Conservation (phyloP, 1,139 yeast species). For the Candida sanyaensis region DNA sequence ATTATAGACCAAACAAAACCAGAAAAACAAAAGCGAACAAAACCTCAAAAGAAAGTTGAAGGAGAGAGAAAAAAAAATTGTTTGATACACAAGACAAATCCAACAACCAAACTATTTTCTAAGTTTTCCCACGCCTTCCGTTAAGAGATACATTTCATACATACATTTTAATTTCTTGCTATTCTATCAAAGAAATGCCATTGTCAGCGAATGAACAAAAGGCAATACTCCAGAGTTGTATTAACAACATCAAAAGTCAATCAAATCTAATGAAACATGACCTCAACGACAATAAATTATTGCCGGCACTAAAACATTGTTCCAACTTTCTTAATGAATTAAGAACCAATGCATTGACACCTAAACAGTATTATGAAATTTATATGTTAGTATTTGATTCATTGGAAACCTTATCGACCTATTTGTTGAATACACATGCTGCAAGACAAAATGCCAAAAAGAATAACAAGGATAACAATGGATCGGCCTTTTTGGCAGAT, state of each 20-base stretch:
- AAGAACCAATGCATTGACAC: slow-evolving; percentile 73
- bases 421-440: slow-evolving; percentile 67
- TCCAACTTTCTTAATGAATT: slow-evolving; percentile 81
- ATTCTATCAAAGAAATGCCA: slow-evolving; percentile 5
- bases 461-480: background rate
- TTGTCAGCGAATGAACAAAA: slow-evolving; percentile 14
- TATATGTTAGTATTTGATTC: slow-evolving; percentile 88
- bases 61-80: background rate
- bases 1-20: background rate
- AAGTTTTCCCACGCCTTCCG: background rate
- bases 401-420: slow-evolving; percentile 65
- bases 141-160: background rate
- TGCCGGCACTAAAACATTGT: slow-evolving; percentile 89
- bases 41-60: no score
- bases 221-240: slow-evolving; percentile 47
- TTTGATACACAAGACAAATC: background rate
- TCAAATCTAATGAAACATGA: slow-evolving; percentile 76
- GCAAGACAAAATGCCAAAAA: slow-evolving; percentile 14
- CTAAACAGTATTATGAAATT: slow-evolving; percentile 92
- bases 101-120: background rate
- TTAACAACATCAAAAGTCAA: slow-evolving; percentile 66
- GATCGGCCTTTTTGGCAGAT: slow-evolving; percentile 80
- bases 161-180: background rate
- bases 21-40: background rate
- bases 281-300: slow-evolving; percentile 66